Percentiles rank a stretch among this genome's conserved stretches.
Conservation (phyloP, 2,329 filamentous ascomycete genomes). For the Sporothrix humicola region DNA sequence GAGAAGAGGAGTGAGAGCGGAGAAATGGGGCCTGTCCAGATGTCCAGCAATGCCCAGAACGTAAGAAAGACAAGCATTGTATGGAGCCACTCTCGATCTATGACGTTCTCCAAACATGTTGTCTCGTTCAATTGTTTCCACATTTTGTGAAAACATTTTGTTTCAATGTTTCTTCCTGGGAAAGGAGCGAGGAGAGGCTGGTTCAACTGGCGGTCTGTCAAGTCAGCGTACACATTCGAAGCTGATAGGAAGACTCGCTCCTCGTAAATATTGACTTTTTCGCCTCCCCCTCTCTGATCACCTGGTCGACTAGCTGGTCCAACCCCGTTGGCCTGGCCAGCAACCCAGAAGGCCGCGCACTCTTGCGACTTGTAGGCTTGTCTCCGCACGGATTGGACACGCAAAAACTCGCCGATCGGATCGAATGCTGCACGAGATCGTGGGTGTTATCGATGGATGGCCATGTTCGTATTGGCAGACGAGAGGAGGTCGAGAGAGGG, state of each 20-base stretch:
- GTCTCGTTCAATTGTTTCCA: neutral
- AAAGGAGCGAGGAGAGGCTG: neutral
- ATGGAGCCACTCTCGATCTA: neutral
- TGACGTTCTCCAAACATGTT: constrained; percentile 13
- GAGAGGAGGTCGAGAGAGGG: neutral
- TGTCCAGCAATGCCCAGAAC: neutral
- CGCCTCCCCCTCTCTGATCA: constrained; percentile 19
- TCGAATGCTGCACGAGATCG: constrained; percentile 6
- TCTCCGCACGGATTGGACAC: neutral
- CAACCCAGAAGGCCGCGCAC: neutral
- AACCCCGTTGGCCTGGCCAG: neutral
- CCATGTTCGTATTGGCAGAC: neutral
- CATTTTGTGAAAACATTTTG: neutral
- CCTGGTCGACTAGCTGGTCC: neutral
- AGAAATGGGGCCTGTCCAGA: neutral
- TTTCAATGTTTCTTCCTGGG: neutral
- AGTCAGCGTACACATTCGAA: neutral
- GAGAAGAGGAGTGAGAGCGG: neutral
- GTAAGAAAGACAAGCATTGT: constrained; percentile 1
- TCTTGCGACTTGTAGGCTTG: neutral
- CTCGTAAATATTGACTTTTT: constrained; percentile 4
- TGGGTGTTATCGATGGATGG: neutral
- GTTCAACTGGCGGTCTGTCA: neutral
- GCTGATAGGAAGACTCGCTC: neutral
- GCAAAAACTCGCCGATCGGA: neutral